Evolutionary conservation across 352 stramenopile species (phyloP).

Genomic region (Globisporangium cylindrosporum): DNA sequence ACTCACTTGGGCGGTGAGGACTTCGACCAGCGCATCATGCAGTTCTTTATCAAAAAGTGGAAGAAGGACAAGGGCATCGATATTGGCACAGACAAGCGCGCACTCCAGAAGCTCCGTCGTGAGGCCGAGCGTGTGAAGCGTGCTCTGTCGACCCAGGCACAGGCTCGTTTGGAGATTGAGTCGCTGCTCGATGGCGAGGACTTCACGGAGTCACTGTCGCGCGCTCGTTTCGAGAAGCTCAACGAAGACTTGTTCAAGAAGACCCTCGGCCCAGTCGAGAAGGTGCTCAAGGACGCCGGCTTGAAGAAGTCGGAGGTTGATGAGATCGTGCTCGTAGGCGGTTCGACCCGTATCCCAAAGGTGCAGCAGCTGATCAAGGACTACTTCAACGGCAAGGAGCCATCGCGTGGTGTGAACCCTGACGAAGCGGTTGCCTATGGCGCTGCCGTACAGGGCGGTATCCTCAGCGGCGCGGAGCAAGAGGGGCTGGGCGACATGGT

Average conservation of each 20-base stretch:
- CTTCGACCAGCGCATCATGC: constrained; percentile 91
- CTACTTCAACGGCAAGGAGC: constrained; percentile 94
- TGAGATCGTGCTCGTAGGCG: constrained; percentile 98
- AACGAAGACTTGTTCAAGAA: constrained; percentile 92
- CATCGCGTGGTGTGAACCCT: constrained; percentile 96
- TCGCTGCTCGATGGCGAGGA: constrained; percentile 92
- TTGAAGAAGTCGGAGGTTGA: constrained; percentile 94
- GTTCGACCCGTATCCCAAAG: constrained; percentile 99
- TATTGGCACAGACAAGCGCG: constrained; percentile 73
- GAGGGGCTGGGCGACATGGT: constrained; percentile 36
- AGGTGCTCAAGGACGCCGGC: constrained; percentile 77
- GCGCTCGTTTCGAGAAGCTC: constrained; percentile 91
- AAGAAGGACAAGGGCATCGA: constrained; percentile 63
- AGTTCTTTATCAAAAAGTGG: constrained; percentile 89
- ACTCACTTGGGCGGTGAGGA: no score
- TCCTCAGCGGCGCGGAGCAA: constrained; percentile 54
- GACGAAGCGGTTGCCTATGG: constrained; percentile 65
- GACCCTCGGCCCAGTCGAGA: constrained; percentile 79
- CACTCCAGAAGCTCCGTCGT: constrained; percentile 85
- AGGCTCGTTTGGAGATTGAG: constrained; percentile 87
- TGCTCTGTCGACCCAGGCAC: constrained; percentile 82
- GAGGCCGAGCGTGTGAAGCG: constrained; percentile 92
- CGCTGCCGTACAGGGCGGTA: constrained; percentile 36
- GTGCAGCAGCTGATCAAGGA: constrained; percentile 95
- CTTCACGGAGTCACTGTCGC: constrained; percentile 91